A percentile compares a stretch with the other conserved stretches of the same genome.
phyloP scores from a whole-genome alignment of 139 green algal species.

The Choricystis sp. region DNA sequence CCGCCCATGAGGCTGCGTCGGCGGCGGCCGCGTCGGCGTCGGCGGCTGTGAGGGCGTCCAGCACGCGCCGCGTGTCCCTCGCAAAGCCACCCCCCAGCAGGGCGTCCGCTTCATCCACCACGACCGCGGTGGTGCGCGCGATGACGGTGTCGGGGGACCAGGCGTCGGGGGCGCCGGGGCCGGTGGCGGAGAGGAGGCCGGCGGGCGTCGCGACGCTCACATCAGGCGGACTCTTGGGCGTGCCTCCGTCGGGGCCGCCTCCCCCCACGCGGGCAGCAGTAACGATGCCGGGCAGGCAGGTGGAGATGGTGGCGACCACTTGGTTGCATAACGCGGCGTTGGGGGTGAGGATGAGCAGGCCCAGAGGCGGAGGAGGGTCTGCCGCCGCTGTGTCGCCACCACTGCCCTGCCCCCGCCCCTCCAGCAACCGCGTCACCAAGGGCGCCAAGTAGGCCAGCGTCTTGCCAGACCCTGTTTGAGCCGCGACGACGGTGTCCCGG shows the following conservation, averaged over 20 bases:
- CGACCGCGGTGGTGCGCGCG: slow-evolving; percentile 36
- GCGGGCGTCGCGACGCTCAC: slow-evolving; percentile 59
- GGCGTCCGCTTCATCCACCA: slow-evolving; percentile 91
- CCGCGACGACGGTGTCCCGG: slow-evolving; percentile 63
- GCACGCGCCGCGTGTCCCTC: slow-evolving; percentile 31
- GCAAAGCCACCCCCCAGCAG: slow-evolving; percentile 61
- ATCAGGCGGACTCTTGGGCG: slow-evolving; percentile 36
- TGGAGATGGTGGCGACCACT: slow-evolving; percentile 24
- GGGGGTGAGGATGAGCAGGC: slow-evolving; percentile 65
- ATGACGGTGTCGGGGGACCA: slow-evolving; percentile 9
- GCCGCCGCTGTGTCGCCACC: not conserved
- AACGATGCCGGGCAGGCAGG: slow-evolving; percentile 17
- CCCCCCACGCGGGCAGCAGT: slow-evolving; percentile 26
- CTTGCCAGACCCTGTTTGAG: slow-evolving; percentile 95
- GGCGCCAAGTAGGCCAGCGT: slow-evolving; percentile 84
- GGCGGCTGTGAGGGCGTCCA: slow-evolving; percentile 19
- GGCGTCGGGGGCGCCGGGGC: not conserved
- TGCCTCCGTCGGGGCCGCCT: no score
- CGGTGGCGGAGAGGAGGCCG: slow-evolving; percentile 30
- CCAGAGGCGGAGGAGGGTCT: slow-evolving; percentile 12
- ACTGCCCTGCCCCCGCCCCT: not conserved
- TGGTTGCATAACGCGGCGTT: slow-evolving; percentile 72
- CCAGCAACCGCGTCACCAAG: slow-evolving; percentile 24
- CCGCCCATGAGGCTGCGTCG: not conserved
- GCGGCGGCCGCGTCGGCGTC: not conserved